These are phyloP conservation scores for Aspergillus fijiensis DNA, from an alignment of 2,329 filamentous ascomycete genomes.

Conservation along the genomic window DNA sequence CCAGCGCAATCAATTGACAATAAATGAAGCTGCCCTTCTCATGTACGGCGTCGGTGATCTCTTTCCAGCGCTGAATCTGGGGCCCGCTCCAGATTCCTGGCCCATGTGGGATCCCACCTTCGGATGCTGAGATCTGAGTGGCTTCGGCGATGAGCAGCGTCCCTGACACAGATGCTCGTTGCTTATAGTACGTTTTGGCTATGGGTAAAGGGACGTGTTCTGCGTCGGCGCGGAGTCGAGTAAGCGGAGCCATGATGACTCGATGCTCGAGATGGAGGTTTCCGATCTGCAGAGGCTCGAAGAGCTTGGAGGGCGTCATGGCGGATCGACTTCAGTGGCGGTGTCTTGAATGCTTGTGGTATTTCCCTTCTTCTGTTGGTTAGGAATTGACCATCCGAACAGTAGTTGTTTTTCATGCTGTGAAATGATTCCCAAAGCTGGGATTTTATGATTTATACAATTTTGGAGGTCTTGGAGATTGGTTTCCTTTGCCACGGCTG, in stretches of 20 bases:
- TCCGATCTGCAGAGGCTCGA: constrained; percentile 51
- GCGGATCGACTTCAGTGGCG: too few species aligned
- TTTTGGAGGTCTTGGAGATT: too few species aligned
- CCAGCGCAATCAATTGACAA: constrained; percentile 60
- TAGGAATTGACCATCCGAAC: too few species aligned
- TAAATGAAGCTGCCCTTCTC: constrained; percentile 56
- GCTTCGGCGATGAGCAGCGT: constrained; percentile 60
- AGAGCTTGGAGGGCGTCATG: too few species aligned
- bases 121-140: constrained; percentile 50
- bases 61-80: constrained; percentile 59
- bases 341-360: too few species aligned
- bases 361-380: too few species aligned
- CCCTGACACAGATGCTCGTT: constrained; percentile 53
- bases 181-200: constrained; percentile 45
- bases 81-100: constrained; percentile 57
- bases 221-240: constrained; percentile 50
- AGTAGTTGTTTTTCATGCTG: too few species aligned
- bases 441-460: too few species aligned
- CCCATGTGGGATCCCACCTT: constrained; percentile 49
- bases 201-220: constrained; percentile 47
- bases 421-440: too few species aligned
- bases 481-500: too few species aligned
- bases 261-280: constrained; percentile 39
- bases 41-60: constrained; percentile 62
- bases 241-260: constrained; percentile 57